Base-by-base conservation (phyloP, 2,329 filamentous ascomycete genomes). In the Phialophora chinensis region DNA sequence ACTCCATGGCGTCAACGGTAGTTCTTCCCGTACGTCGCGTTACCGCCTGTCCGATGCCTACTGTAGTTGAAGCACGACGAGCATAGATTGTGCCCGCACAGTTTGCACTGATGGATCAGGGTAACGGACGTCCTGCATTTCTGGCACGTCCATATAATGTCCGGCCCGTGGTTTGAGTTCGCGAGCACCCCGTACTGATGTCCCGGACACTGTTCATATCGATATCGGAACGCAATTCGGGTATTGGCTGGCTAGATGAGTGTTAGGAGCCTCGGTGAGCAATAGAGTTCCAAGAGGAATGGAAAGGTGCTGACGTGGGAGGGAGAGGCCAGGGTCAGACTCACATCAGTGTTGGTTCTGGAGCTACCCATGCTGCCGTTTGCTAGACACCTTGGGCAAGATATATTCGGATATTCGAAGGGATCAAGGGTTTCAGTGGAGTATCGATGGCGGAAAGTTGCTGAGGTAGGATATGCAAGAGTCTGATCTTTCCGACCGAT, bases 31-130 rank as follows among this genome's bases (percentile, higher is more conserved):
- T n/a, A n/a, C 4, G 17, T 44, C 38, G 38, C 38, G 6, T n/a
- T 44, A n/a, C 38, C 38, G 38, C 64, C 53, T 3, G 53, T 59
- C 11, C 62, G 38, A 27, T 66, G 33, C 14, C n/a, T 44, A 38
- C 62, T 65, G 50, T 65, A 60, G 7, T 33, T 23, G 27, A n/a
- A 25, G 57, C 62, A 65, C 31, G 42, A 42, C 29, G 57, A 23
- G 27, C 62, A 65, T 14, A 65, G 17, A 38, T 54, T 58, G 27
- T 60, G 52, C 35, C 62, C 62, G 31, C 62, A 65, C 8, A 38
- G n/a, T 25, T 35, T 11, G 33, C 62, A 65, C 31, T 65, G 44
- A 23, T 29, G 55, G 54, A 60, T 58, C 14, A 47, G 54, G 11
- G 33, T 47, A 6, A 42, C 47, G 31, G 29, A 25, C 3, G n/a